phyloP scores from a whole-genome alignment of 371 early-diverging fungal genomes.

The Sanchytrium tribonematis region DNA sequence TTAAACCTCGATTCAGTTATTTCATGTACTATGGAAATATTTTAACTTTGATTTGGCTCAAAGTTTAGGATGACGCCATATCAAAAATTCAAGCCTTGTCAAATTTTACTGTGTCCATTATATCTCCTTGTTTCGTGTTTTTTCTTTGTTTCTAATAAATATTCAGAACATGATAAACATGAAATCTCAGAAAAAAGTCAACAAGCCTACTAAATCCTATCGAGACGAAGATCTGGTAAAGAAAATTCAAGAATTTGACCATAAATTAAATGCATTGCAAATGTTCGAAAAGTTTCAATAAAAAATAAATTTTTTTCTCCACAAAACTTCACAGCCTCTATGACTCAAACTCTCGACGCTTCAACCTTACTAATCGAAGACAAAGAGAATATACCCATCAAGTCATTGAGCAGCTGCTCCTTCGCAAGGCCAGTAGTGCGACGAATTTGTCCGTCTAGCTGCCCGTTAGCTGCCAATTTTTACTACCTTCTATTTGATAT shows the following conservation, averaged over 20 bases:
- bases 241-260: background rate
- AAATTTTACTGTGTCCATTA: too few species aligned
- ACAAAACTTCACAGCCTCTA: background rate
- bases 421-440: background rate
- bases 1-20: too few species aligned
- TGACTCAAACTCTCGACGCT: background rate
- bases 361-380: background rate
- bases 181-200: background rate
- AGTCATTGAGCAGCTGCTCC: background rate
- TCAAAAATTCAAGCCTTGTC: too few species aligned
- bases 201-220: background rate
- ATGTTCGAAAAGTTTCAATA: background rate
- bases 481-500: background rate
- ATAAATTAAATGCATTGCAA: background rate
- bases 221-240: background rate
- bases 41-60: too few species aligned
- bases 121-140: too few species aligned
- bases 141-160: too few species aligned
- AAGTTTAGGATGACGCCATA: too few species aligned
- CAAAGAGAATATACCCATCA: background rate
- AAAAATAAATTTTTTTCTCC: constrained; percentile 1
- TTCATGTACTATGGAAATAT: too few species aligned
- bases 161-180: background rate
- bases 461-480: background rate
- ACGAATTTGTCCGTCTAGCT: background rate